phyloP scores from a whole-genome alignment of 2,329 filamentous ascomycete species.

The Neurospora sp. region DNA sequence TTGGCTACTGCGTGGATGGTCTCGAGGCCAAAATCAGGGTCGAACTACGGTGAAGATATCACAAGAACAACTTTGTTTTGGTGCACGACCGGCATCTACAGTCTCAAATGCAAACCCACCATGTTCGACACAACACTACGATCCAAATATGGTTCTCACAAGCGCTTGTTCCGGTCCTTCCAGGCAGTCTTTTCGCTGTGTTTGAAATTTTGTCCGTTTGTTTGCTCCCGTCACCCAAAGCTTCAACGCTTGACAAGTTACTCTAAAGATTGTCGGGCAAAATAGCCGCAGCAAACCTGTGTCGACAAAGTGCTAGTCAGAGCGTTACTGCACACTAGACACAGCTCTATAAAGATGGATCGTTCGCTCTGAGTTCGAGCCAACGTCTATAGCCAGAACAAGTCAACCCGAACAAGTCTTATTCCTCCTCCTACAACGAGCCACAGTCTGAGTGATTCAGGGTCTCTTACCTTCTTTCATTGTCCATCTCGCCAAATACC shows the following conservation, averaged over 20 bases:
- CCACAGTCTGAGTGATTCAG: neutral
- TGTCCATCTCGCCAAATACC: neutral
- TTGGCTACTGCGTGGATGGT: slow-evolving; percentile 77
- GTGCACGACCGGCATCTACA: neutral
- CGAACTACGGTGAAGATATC: slow-evolving; percentile 33
- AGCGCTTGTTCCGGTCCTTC: neutral
- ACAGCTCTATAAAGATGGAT: neutral
- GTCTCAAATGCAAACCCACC: neutral
- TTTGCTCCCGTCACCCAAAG: neutral
- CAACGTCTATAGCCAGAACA: neutral
- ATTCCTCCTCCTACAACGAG: neutral
- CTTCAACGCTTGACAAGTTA: neutral
- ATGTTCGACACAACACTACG: neutral
- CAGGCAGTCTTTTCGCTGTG: neutral
- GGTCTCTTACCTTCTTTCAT: neutral
- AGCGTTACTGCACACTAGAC: neutral
- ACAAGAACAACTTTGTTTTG: neutral
- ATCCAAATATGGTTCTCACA: neutral
- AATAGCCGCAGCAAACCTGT: neutral
- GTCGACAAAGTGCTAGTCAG: neutral
- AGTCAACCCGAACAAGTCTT: neutral
- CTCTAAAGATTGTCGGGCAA: neutral
- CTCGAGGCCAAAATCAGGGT: slow-evolving; percentile 61
- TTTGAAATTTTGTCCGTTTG: neutral
- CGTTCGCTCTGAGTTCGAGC: neutral